A percentile compares a stretch with the other conserved stretches of the same genome.
Evolutionary conservation across 2,329 filamentous ascomycete genomes (phyloP).

Genomic region (Monosporascus ibericus): DNA sequence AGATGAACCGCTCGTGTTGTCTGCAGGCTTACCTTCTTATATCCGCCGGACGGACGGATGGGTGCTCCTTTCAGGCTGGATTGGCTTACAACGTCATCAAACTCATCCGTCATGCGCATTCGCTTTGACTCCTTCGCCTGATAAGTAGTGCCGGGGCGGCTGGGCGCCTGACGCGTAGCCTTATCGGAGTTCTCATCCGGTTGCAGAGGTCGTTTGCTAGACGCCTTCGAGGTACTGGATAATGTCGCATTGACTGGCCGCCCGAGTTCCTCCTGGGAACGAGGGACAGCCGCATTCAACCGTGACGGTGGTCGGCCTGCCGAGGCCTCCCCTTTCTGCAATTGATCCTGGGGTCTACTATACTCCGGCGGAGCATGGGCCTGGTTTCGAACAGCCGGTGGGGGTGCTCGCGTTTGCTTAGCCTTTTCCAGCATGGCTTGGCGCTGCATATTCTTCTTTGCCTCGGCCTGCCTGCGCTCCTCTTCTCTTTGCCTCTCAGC

Average conservation of each 20-base stretch:
- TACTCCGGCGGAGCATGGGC: conserved; percentile 46
- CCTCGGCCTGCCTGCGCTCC: conserved; percentile 56
- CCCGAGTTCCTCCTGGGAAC: conserved; percentile 51
- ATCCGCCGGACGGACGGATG: conserved; percentile 68
- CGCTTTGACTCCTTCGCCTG: conserved; percentile 71
- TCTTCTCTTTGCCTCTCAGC: conserved; percentile 55
- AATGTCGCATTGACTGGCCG: conserved; percentile 56
- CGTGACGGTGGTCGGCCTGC: conserved; percentile 47
- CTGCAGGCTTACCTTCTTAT: conserved; percentile 56
- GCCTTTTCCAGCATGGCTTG: conserved; percentile 59
- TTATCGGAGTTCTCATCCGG: conserved; percentile 54
- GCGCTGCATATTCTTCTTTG: conserved; percentile 60
- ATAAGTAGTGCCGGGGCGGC: conserved; percentile 54
- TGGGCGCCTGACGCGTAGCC: conserved; percentile 38
- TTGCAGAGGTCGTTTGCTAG: conserved; percentile 69
- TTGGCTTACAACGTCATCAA: conserved; percentile 57
- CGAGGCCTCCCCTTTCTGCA: conserved; percentile 19
- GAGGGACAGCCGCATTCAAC: conserved; percentile 47
- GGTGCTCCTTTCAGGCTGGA: conserved; percentile 73
- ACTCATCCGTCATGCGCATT: conserved; percentile 68
- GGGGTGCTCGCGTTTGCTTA: conserved; percentile 58
- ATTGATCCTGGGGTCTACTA: conserved; percentile 19
- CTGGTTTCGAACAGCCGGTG: conserved; percentile 51
- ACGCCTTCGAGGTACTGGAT: conserved; percentile 62
- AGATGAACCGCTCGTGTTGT: background rate